Base-by-base conservation (phyloP, 208 protist species). In the Acanthamoeba pearcei region DNA sequence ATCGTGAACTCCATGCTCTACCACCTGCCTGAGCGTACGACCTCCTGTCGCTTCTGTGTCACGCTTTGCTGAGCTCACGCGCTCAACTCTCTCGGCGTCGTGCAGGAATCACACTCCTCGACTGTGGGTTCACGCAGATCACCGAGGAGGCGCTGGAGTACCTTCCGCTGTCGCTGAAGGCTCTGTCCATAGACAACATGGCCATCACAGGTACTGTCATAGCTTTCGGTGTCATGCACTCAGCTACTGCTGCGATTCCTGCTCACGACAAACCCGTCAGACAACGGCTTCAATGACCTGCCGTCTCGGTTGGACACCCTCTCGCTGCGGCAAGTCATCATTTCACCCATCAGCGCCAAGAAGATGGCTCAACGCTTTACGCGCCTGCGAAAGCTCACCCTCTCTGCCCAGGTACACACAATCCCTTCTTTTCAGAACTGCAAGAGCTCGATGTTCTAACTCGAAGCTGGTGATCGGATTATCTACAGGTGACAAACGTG, bases 331-430 rank as follows among this genome's bases (percentile, higher is more conserved):
- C 78, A 62, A 35, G 78, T 86, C 38, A 60, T 86, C 49, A 29
- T 86, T 24, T 86, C 78, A 15, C 38, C 78, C 51, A 86, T 60
- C 38, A 86, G 78, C 51, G 78, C 78, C n/a, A 86, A 60, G 78
- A 86, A 60, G 57, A 86, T 86, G 78, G 78, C 78, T 29, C 78
- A 86, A 42, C 78, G 78, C 78, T 86, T 86, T 22, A 86, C 78
- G 4, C 78, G 78, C 46, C 78, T 86, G 8, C 78, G 78, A 53
- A 86, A 86, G 24, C 78, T 86, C 27, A 86, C 78, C 2, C 78
- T 86, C 51, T 86, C 78, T n/a, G 78, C 78, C 32, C 78, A 86
- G 29, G 78, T 86, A 49, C 46, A 10, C 0, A 12, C 5, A 1
- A n/a, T n/a, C n/a, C 68, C 32, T n/a, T 29, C 5, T 3, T 32